These are phyloP conservation scores for Gregarina niphandrodes DNA, from an alignment of 169 alveolate species.

Conservation along the genomic window DNA sequence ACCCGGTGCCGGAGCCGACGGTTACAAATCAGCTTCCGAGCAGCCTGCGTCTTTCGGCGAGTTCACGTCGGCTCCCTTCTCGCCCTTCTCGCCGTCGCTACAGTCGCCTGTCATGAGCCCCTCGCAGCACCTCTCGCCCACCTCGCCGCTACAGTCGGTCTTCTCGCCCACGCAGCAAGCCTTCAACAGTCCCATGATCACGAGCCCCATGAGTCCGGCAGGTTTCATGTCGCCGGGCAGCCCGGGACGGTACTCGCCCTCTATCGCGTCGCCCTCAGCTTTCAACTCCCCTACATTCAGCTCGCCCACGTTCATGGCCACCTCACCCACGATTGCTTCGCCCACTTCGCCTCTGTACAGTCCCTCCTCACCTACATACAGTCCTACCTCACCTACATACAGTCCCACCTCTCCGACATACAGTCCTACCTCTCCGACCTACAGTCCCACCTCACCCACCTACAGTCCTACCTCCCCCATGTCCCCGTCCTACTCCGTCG, in stretches of 20 bases:
- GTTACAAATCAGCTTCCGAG: conserved; percentile 38
- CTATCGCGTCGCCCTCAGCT: conserved; percentile 4
- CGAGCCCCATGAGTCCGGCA: too few species aligned
- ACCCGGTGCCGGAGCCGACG: conserved; percentile 39
- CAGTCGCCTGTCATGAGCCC: conserved; percentile 29
- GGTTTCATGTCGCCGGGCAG: not conserved
- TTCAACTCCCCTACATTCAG: conserved; percentile 24
- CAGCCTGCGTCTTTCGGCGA: conserved; percentile 14
- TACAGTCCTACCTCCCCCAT: not conserved
- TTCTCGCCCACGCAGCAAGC: not conserved
- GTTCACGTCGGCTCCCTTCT: conserved; percentile 7
- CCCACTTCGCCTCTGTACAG: conserved; percentile 33
- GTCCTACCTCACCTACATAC: conserved; percentile 63
- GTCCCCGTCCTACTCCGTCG: not conserved
- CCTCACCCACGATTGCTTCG: conserved; percentile 11
- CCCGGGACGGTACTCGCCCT: not conserved
- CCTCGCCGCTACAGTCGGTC: conserved; percentile 26
- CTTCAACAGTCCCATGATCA: too few species aligned
- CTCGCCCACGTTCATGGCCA: conserved; percentile 17
- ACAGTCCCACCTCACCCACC: conserved; percentile 37
- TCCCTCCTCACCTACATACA: conserved; percentile 58
- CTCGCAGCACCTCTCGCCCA: conserved; percentile 52
- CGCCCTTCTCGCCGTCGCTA: conserved; percentile 29
- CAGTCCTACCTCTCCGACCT: conserved; percentile 54
- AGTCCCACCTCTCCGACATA: conserved; percentile 35